phyloP scores from a whole-genome alignment of 768 basidiomycete genomes.

The Boletus subcaerulescens region DNA sequence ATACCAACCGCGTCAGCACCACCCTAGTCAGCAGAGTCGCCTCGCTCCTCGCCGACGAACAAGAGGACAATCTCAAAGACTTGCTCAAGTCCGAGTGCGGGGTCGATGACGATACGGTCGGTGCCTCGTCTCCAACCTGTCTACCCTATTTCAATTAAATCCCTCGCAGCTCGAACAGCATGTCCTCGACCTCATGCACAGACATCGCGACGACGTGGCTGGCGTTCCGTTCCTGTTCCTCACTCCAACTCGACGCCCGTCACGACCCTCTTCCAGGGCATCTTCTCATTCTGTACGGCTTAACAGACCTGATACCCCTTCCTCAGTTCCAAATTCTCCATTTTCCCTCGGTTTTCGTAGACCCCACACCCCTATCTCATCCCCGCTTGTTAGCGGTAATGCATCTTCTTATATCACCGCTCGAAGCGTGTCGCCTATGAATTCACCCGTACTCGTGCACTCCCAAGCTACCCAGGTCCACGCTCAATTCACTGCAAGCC shows the following conservation, averaged over 20 bases:
- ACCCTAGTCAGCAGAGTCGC: slow-evolving; percentile 71
- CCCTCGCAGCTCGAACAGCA: slow-evolving; percentile 71
- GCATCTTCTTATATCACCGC: slow-evolving; percentile 55
- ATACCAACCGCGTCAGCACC: slow-evolving; percentile 53
- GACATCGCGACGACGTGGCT: slow-evolving; percentile 81
- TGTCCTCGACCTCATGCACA: slow-evolving; percentile 94
- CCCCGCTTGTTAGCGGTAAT: slow-evolving; percentile 65
- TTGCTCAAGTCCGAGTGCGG: slow-evolving; percentile 69
- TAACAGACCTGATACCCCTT: slow-evolving; percentile 75
- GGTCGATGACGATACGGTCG: slow-evolving; percentile 66
- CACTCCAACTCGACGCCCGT: slow-evolving; percentile 76
- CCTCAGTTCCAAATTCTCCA: slow-evolving; percentile 72
- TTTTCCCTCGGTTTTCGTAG: slow-evolving; percentile 70
- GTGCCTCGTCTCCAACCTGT: slow-evolving; percentile 25
- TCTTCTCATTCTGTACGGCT: slow-evolving; percentile 66
- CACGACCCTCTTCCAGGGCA: slow-evolving; percentile 77
- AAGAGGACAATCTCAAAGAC: slow-evolving; percentile 81
- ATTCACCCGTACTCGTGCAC: slow-evolving; percentile 63
- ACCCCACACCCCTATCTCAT: slow-evolving; percentile 76
- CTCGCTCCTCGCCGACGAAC: slow-evolving; percentile 70
- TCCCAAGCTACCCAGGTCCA: slow-evolving; percentile 52
- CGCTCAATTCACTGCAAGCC: slow-evolving; percentile 71
- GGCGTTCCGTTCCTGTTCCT: slow-evolving; percentile 82
- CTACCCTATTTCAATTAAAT: slow-evolving; percentile 15
- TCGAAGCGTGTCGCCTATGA: slow-evolving; percentile 53